Evolutionary conservation across 805 yeast genomes (phyloP).

Genomic region (Yarrowia divulgata): DNA sequence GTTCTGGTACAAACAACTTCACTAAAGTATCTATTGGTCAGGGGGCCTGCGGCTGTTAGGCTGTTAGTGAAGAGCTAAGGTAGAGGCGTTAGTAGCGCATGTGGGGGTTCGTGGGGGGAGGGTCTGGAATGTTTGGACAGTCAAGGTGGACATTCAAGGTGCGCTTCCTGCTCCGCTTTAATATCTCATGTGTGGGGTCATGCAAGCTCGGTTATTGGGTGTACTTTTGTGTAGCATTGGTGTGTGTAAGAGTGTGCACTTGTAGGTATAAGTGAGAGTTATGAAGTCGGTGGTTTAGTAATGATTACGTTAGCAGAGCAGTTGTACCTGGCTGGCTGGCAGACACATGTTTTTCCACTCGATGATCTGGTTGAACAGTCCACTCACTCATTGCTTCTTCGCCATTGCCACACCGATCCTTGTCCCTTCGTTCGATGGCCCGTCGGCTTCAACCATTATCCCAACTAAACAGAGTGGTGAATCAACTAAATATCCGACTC

Average conservation of each 20-base stretch:
- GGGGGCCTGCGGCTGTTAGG: slow-evolving; percentile 8
- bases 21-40: background rate
- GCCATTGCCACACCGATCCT: background rate
- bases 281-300: background rate
- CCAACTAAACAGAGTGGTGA: background rate
- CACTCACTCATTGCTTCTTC: background rate
- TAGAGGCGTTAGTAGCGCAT: slow-evolving; percentile 10
- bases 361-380: too few species aligned
- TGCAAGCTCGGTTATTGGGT: slow-evolving; percentile 17
- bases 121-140: background rate
- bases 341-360: too few species aligned
- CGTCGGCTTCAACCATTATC: background rate
- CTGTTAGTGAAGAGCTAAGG: slow-evolving; percentile 4
- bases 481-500: too few species aligned
- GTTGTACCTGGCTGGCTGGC: too few species aligned
- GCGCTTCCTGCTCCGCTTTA: background rate
- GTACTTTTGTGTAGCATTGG: background rate
- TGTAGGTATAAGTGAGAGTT: background rate
- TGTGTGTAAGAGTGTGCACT: background rate
- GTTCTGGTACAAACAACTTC: slow-evolving; percentile 9
- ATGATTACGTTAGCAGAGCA: too few species aligned
- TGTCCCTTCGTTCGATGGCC: background rate
- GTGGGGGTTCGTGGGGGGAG: slow-evolving; percentile 16
- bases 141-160: background rate
- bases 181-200: background rate